A percentile compares a stretch with the other conserved stretches of the same genome.
Conservation (phyloP, 306 rosid genomes). For the Clitoria ternatea region DNA sequence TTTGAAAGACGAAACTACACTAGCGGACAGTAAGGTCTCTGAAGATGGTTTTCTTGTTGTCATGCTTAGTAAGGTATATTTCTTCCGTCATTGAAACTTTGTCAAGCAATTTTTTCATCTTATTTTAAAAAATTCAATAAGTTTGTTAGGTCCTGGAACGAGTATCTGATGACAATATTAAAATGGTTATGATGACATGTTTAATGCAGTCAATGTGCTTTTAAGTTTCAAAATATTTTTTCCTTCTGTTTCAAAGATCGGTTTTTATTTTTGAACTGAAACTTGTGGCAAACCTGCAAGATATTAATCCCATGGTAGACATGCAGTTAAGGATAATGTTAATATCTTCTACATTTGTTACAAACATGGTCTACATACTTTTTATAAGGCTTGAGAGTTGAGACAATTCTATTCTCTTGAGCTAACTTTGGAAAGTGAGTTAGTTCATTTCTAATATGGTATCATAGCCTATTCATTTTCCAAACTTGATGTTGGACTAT, state of each 20-base stretch:
- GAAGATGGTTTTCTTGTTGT: slow-evolving; percentile 91
- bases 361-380: no score
- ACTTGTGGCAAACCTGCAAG: background rate
- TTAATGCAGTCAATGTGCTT: background rate
- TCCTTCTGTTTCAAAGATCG: background rate
- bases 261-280: background rate
- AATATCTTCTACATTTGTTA: no score
- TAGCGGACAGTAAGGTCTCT: slow-evolving; percentile 70
- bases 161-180: background rate
- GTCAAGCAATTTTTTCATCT: background rate
- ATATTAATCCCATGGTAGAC: background rate
- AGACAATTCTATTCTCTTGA: no score
- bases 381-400: no score
- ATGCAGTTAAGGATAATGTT: background rate
- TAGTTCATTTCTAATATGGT: no score
- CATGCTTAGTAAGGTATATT: slow-evolving; percentile 89
- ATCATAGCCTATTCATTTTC: no score
- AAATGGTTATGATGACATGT: background rate
- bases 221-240: background rate
- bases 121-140: background rate
- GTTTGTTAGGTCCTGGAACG: background rate
- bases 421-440: no score
- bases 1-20: slow-evolving; percentile 86
- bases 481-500: no score
- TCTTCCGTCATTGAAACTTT: background rate